A percentile compares a stretch with the other conserved stretches of the same genome.
Conservation (phyloP, 2,329 filamentous ascomycete genomes). For the Berkeleyomyces rouxiae region DNA sequence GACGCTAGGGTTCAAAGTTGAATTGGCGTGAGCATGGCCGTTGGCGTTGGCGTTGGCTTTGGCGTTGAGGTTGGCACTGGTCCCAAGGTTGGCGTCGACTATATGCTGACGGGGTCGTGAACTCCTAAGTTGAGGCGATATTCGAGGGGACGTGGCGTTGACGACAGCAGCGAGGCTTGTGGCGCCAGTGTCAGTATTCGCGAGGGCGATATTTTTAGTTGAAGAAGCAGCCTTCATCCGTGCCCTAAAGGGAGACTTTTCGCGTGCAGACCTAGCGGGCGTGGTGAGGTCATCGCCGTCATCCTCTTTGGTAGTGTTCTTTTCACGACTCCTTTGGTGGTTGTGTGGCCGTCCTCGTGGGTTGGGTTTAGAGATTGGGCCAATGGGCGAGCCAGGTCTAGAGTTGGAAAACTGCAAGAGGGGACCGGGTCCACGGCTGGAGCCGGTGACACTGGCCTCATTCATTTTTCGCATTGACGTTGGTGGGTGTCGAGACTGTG, state of each 20-base stretch:
- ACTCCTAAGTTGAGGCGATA: constrained; percentile 64
- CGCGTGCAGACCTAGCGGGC: neutral
- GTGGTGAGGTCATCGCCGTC: neutral
- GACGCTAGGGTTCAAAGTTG: constrained; percentile 23
- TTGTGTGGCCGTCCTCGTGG: neutral
- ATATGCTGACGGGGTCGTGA: constrained; percentile 69
- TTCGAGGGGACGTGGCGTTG: constrained; percentile 43
- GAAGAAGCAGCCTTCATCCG: constrained; percentile 25
- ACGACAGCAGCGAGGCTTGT: constrained; percentile 57
- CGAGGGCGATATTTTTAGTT: constrained; percentile 25
- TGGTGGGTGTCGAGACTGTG: constrained; percentile 21
- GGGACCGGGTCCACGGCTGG: neutral
- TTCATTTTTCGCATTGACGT: constrained; percentile 29
- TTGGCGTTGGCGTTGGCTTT: constrained; percentile 16
- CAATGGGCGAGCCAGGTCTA: neutral
- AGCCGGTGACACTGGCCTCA: neutral
- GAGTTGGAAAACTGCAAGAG: constrained; percentile 3
- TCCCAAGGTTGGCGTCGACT: constrained; percentile 39
- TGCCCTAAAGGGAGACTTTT: constrained; percentile 19
- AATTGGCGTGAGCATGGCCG: neutral
- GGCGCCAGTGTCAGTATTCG: constrained; percentile 24
- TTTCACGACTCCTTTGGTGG: neutral
- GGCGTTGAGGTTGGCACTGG: constrained; percentile 32
- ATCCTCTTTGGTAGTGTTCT: neutral
- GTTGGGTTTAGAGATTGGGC: neutral